These are phyloP conservation scores for Scytalidium lignicola DNA, from an alignment of 2,329 filamentous ascomycete species.

Conservation along the genomic window DNA sequence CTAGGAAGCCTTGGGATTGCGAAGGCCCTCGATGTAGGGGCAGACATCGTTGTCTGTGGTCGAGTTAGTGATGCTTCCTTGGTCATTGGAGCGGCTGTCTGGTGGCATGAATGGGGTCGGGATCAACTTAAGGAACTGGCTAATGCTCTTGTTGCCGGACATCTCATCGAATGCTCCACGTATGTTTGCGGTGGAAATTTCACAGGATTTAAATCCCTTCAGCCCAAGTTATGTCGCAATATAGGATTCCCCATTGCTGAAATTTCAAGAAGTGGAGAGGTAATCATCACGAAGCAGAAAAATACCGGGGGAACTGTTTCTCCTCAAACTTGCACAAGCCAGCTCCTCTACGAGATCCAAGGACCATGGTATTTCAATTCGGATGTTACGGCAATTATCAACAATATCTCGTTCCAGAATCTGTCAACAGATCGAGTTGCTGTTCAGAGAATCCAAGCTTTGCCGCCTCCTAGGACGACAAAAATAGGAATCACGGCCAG, in stretches of 20 bases:
- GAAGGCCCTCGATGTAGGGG: conserved; percentile 32
- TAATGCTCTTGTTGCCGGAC: conserved; percentile 27
- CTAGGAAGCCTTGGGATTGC: conserved; percentile 34
- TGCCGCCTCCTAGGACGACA: conserved; percentile 32
- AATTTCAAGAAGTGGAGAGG: conserved; percentile 32
- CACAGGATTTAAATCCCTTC: conserved; percentile 23
- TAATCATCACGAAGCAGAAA: conserved; percentile 40
- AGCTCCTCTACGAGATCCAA: conserved; percentile 50
- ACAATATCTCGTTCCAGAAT: conserved; percentile 46
- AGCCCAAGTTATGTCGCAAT: conserved; percentile 33
- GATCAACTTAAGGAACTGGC: conserved; percentile 31
- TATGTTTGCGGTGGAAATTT: conserved; percentile 17
- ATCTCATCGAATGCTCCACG: conserved; percentile 22
- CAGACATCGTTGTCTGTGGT: conserved; percentile 38
- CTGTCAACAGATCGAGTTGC: conserved; percentile 42
- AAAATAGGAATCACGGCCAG: conserved; percentile 38
- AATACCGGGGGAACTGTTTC: conserved; percentile 35
- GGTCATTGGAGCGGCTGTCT: conserved; percentile 34
- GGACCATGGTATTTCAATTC: conserved; percentile 53
- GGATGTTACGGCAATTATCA: conserved; percentile 48
- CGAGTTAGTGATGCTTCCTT: conserved; percentile 36
- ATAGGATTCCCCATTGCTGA: conserved; percentile 41
- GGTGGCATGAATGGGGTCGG: conserved; percentile 35
- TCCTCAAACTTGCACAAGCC: conserved; percentile 45
- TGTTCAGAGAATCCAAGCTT: conserved; percentile 37